These are phyloP conservation scores for Juglanconis oblonga DNA, from an alignment of 2,329 filamentous ascomycete genomes.

Conservation along the genomic window DNA sequence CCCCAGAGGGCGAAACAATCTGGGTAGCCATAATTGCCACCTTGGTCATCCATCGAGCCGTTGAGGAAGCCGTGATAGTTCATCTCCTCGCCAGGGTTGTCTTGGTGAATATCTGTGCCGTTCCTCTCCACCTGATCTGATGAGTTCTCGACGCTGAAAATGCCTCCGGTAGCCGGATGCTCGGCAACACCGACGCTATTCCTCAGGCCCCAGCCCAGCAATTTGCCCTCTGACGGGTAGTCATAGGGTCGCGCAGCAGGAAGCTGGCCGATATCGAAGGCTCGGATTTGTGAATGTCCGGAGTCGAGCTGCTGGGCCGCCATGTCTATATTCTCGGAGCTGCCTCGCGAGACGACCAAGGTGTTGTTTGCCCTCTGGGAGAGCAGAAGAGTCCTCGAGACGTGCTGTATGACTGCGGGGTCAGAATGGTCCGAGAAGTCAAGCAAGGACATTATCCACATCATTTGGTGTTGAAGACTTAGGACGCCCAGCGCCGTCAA, in stretches of 20 bases:
- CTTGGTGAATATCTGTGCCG: conserved; percentile 56
- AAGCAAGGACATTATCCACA: background rate
- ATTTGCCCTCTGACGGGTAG: conserved; percentile 44
- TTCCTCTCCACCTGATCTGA: conserved; percentile 57
- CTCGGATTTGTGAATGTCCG: conserved; percentile 66
- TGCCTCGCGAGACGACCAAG: conserved; percentile 66
- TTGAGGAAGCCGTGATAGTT: conserved; percentile 64
- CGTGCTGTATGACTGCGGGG: conserved; percentile 39
- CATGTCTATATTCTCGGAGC: conserved; percentile 59
- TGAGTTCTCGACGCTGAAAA: conserved; percentile 64
- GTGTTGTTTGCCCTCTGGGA: conserved; percentile 51
- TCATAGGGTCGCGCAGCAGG: conserved; percentile 33
- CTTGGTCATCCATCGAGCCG: conserved; percentile 29
- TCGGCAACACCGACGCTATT: conserved; percentile 68
- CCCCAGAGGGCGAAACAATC: conserved; percentile 67
- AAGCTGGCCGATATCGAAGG: conserved; percentile 42
- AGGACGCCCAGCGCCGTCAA: too few relatives aligned
- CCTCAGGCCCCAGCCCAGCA: conserved; percentile 63
- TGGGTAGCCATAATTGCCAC: conserved; percentile 68
- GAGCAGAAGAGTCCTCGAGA: conserved; percentile 64
- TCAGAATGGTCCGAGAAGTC: background rate
- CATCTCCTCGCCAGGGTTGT: conserved; percentile 70
- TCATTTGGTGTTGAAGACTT: too few relatives aligned
- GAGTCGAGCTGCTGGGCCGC: conserved; percentile 46
- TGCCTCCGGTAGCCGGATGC: conserved; percentile 44